phyloP scores from a whole-genome alignment of 1,139 yeast genomes.

The Pichia sp. region DNA sequence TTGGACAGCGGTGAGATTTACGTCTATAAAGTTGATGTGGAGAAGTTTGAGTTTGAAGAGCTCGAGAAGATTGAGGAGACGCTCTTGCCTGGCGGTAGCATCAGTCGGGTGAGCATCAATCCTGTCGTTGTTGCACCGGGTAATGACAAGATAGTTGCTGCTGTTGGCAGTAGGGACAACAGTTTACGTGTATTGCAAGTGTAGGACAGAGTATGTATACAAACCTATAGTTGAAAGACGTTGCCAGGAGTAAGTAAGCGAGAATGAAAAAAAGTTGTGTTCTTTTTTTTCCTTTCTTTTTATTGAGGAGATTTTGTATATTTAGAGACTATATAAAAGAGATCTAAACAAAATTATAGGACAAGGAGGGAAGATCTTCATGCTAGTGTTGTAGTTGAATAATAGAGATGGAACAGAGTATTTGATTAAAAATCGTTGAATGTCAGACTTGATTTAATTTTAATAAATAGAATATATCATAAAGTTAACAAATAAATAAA shows the following conservation, averaged over 20 bases:
- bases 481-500: conserved; percentile 5
- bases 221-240: too few species aligned
- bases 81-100: conserved; percentile 56
- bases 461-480: neutral
- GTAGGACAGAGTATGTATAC: neutral
- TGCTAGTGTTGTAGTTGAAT: neutral
- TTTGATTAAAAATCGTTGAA: neutral
- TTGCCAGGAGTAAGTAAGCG: neutral
- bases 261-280: neutral
- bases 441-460: neutral
- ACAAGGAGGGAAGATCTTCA: neutral
- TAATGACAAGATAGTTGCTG: conserved; percentile 40
- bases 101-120: conserved; percentile 58
- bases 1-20: conserved; percentile 59
- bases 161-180: conserved; percentile 66
- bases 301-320: neutral
- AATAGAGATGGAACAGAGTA: neutral
- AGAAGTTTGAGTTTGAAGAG: conserved; percentile 30
- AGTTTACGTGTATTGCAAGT: conserved; percentile 56
- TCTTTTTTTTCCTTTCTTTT: neutral
- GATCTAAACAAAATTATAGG: neutral
- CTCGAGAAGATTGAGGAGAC: conserved; percentile 34
- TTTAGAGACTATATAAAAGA: neutral
- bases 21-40: conserved; percentile 31
- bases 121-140: conserved; percentile 20